Percentiles rank a stretch among this genome's conserved stretches.
Evolutionary conservation across 306 rosid genomes (phyloP).

Genomic region (Vicia villosa): DNA sequence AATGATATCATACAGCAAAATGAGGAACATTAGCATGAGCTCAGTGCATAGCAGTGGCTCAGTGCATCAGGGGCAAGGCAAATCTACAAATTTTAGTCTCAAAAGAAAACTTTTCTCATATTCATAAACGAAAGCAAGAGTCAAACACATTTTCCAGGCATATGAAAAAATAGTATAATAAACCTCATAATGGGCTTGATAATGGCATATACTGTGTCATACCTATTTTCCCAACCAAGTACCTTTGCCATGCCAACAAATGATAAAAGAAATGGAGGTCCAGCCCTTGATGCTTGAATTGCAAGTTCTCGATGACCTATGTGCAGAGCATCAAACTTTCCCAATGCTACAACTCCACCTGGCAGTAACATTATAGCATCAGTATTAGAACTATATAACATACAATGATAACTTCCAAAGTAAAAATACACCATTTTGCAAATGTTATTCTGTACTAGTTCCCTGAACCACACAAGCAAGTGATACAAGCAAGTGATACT

Average conservation of each 20-base stretch:
- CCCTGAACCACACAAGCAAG: constrained; percentile 8
- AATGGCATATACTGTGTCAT: constrained; percentile 28
- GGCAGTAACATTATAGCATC: constrained; percentile 31
- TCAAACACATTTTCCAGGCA: constrained; percentile 4
- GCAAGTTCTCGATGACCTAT: constrained; percentile 96
- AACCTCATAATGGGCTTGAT: constrained; percentile 8
- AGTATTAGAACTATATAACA: not conserved
- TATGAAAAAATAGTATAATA: constrained; percentile 6
- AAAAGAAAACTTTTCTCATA: too few species aligned
- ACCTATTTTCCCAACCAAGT: constrained; percentile 96
- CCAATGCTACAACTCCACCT: constrained; percentile 96
- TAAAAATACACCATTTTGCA: constrained; percentile 19
- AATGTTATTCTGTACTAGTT: not conserved
- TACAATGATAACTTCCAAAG: constrained; percentile 3
- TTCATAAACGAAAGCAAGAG: not conserved
- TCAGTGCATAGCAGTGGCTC: too few species aligned
- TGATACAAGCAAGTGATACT: not conserved
- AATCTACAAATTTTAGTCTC: too few species aligned
- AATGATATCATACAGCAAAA: too few species aligned
- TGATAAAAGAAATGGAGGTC: constrained; percentile 90
- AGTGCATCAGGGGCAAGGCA: too few species aligned
- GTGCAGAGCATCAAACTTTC: constrained; percentile 96
- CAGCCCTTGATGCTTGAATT: constrained; percentile 89
- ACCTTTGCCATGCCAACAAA: constrained; percentile 91
- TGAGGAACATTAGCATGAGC: too few species aligned